Evolutionary conservation across 106 monocot genomes (phyloP).

Genomic region (Dendrobium officinale): DNA sequence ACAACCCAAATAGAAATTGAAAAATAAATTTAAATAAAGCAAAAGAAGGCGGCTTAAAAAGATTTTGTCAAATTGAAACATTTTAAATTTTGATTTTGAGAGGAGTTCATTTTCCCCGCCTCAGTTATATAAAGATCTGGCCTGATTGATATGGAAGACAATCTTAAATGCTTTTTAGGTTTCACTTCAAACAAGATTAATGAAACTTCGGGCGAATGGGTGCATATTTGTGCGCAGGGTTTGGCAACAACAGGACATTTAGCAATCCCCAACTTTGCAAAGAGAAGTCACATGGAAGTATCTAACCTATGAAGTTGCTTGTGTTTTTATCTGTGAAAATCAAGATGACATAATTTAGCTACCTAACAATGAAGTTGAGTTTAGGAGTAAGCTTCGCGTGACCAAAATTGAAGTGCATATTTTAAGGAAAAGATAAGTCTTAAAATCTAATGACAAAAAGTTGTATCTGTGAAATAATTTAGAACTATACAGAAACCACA

Average conservation of each 20-base stretch:
- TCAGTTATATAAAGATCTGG: no score
- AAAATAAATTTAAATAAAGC: no score
- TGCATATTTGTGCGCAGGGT: not conserved
- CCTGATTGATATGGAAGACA: not conserved
- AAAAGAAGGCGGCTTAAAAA: no score
- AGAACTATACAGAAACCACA: not conserved
- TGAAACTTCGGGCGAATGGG: not conserved
- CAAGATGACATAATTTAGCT: slow-evolving; percentile 2
- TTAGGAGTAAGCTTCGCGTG: not conserved
- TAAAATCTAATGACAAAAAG: not conserved
- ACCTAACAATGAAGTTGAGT: slow-evolving; percentile 3
- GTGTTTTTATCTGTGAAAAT: not conserved
- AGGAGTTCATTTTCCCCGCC: no score
- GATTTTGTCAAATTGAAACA: no score
- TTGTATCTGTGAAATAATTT: not conserved
- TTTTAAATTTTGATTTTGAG: no score
- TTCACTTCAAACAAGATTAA: not conserved
- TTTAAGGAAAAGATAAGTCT: not conserved
- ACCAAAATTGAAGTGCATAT: not conserved
- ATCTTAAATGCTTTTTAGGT: not conserved
- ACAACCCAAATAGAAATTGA: no score
- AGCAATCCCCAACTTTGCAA: not conserved
- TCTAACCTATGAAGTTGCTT: not conserved
- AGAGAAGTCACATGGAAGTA: not conserved
- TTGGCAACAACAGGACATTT: not conserved